phyloP scores from a whole-genome alignment of 805 yeast species.

The Suhomyces sp. region DNA sequence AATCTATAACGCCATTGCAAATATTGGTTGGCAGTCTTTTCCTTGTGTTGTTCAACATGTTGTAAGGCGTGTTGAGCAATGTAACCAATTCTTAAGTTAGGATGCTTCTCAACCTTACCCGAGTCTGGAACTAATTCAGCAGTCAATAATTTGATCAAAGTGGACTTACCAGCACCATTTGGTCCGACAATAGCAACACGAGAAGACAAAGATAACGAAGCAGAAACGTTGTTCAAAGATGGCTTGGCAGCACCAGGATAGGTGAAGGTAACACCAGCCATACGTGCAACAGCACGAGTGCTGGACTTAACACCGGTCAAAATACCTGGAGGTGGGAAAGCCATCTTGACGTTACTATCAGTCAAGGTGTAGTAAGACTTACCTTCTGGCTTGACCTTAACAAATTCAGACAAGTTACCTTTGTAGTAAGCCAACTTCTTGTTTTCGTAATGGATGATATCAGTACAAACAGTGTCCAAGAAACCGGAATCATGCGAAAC shows the following conservation, averaged over 20 bases:
- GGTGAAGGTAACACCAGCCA: slow-evolving; percentile 79
- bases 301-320: slow-evolving; percentile 95
- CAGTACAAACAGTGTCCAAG: slow-evolving; percentile 93
- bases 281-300: slow-evolving; percentile 89
- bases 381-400: slow-evolving; percentile 91
- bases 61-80: slow-evolving; percentile 98
- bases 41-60: slow-evolving; percentile 96
- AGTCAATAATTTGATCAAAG: slow-evolving; percentile 88
- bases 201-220: slow-evolving; percentile 92
- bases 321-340: slow-evolving; percentile 98
- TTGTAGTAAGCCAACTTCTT: slow-evolving; percentile 92
- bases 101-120: slow-evolving; percentile 96
- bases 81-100: slow-evolving; percentile 95
- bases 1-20: slow-evolving; percentile 97
- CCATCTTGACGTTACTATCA: slow-evolving; percentile 92
- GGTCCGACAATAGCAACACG: slow-evolving; percentile 97
- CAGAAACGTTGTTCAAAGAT: slow-evolving; percentile 73
- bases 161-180: slow-evolving; percentile 98
- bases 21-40: slow-evolving; percentile 96
- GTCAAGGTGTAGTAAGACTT: slow-evolving; percentile 92
- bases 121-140: slow-evolving; percentile 84
- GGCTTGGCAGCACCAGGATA: slow-evolving; percentile 91
- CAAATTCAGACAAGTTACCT: slow-evolving; percentile 93
- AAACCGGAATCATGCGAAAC: slow-evolving; percentile 98
- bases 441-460: slow-evolving; percentile 93